Evolutionary conservation across 208 protist species (phyloP), one percentile per base, ranked within the genome.

Genomic region (Leishmania turanica): DNA sequence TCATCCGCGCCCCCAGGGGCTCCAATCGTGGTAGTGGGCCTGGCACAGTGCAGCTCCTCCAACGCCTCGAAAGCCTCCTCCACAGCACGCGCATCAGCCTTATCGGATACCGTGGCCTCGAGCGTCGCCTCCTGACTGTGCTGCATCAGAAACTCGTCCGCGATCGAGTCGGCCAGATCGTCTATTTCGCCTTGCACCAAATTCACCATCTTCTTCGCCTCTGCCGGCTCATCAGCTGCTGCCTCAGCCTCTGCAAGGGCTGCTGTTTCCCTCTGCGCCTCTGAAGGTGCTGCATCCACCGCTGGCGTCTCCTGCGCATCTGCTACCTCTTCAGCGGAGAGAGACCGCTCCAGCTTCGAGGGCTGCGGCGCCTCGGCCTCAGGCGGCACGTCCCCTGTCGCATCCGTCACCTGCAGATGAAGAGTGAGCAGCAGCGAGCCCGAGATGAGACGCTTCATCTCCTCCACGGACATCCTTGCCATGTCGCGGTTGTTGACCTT

Each of bases 401-500:
- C 71, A 58, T 77, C 62, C 31, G 86, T 81, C 19, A 88, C 81
- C 73, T 86, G 88, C 37, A 90, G 70, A 49, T 78, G 71, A 80
- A 91, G 58, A 19, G 82, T 84, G 42, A 93, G 69, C 19, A 88
- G 62, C 70, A 85, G 60, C 31, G 82, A 72, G 1, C 73, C 71
- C 0, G 82, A 81, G 42, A 85, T 64, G 5, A 78, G 72, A 62
- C 51, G 19, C 76, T 69, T 78, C 58, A 81, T 68, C 31, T 79
- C 79, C 62, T 49, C 74, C 31, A 56, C 79, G 1, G 79, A 73
- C 15, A 79, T 54, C 51, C 68, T 71, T 56, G 42, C 77, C 77
- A 82, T 75, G 83, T 80, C 85, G 72, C 73, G 47, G 75, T 87
- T 79, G 82, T 95, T 95, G 15, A 93, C 71, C 27, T 88, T 66